A percentile compares a stretch with the other conserved stretches of the same genome.
Evolutionary conservation across 1,284 basidiomycete genomes (phyloP).

Genomic region (Golubevia pallescens): DNA sequence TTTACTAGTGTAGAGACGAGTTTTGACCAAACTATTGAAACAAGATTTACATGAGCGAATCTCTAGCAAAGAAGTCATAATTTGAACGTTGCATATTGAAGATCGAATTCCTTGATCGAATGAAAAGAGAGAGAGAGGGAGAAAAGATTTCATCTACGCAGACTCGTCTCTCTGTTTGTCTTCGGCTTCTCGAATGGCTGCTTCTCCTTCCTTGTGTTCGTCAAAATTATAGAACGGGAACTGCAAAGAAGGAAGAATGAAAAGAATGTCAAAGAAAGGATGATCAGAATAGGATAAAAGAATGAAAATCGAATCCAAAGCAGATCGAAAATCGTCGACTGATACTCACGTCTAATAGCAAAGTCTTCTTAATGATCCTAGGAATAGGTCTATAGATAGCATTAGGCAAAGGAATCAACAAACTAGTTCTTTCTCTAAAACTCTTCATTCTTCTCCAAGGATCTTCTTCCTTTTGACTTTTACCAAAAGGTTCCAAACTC

Average conservation of each 20-base stretch:
- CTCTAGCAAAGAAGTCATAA: too few species aligned
- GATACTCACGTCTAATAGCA: conserved; percentile 27
- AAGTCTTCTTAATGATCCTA: conserved; percentile 25
- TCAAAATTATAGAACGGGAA: conserved; percentile 52
- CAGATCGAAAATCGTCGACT: neutral
- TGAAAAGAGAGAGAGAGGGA: too few species aligned
- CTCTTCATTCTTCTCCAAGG: conserved; percentile 46
- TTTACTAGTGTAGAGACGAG: too few species aligned
- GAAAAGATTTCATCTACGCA: conserved; percentile 12
- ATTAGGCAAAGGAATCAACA: conserved; percentile 39
- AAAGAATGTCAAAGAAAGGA: neutral
- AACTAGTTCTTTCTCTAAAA: conserved; percentile 37
- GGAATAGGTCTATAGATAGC: conserved; percentile 32
- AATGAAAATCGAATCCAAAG: too few species aligned
- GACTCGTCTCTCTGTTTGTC: conserved; percentile 27
- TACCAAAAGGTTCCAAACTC: conserved; percentile 22
- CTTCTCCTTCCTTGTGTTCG: conserved; percentile 40
- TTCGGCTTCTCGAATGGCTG: conserved; percentile 35
- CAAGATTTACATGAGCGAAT: too few species aligned
- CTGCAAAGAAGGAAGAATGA: neutral
- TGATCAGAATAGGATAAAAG: neutral
- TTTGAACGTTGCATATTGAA: too few species aligned
- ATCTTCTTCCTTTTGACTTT: conserved; percentile 36
- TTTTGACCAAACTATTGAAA: too few species aligned
- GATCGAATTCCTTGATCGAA: too few species aligned